A percentile compares a stretch with the other conserved stretches of the same genome.
These are phyloP conservation scores for Adansonia grandidieri DNA, from an alignment of 441 rosid genomes.

Conservation along the genomic window DNA sequence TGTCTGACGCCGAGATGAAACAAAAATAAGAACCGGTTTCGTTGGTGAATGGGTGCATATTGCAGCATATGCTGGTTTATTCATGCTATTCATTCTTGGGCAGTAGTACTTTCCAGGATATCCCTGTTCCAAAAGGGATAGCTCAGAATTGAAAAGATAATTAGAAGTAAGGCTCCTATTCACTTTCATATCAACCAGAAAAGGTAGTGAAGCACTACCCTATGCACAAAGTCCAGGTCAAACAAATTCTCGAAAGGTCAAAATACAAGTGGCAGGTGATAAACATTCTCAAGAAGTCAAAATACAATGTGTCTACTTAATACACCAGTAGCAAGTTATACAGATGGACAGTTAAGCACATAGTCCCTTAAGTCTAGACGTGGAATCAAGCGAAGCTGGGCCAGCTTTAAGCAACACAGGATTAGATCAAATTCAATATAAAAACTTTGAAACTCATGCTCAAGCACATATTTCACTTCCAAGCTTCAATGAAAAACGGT, in stretches of 20 bases:
- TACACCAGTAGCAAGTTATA: conserved; percentile 8
- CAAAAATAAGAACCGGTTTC: conserved; percentile 97
- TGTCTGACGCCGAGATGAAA: conserved; percentile 98
- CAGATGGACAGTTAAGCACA: background rate
- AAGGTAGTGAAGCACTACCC: background rate
- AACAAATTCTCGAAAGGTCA: background rate
- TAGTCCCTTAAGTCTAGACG: background rate
- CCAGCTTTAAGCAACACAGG: background rate
- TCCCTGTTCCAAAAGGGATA: conserved; percentile 60
- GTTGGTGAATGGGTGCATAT: conserved; percentile 97
- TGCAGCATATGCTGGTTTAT: conserved; percentile 99
- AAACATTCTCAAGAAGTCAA: background rate
- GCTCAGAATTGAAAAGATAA: conserved; percentile 14
- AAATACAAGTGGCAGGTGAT: background rate
- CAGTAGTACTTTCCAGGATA: conserved; percentile 96
- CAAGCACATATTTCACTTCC: background rate
- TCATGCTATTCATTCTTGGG: conserved; percentile 99
- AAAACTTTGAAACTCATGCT: conserved; percentile 12
- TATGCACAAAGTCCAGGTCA: background rate
- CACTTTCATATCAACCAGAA: conserved; percentile 13
- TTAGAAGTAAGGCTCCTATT: conserved; percentile 10
- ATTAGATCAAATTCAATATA: background rate
- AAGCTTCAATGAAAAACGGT: background rate
- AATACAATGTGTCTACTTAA: conserved; percentile 2
- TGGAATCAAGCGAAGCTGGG: background rate